Percentiles rank a stretch among this genome's conserved stretches.
Evolutionary conservation across 305 asterid genomes (phyloP).

Genomic region (Petunia hybrid): DNA sequence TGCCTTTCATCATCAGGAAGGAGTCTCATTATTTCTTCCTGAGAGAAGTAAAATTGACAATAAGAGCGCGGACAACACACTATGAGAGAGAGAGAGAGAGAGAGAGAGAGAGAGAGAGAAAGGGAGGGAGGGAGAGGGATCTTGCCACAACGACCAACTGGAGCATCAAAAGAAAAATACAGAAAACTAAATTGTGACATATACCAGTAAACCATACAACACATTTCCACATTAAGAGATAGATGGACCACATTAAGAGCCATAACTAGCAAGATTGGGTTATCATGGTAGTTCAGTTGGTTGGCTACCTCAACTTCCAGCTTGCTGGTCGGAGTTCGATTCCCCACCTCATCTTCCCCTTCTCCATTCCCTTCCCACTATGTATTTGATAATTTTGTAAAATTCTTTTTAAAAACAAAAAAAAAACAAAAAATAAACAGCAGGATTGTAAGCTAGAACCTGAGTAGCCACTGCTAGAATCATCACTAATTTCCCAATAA

Average conservation of each 20-base stretch:
- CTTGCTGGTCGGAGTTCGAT: no score
- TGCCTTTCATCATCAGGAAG: conserved; percentile 71
- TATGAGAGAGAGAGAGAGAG: not conserved
- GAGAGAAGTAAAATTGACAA: conserved; percentile 38
- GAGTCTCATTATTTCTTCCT: conserved; percentile 74
- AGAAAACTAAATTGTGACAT: not conserved
- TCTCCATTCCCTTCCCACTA: no score
- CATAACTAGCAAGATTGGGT: not conserved
- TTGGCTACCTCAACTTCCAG: no score
- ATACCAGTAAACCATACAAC: conserved; percentile 7
- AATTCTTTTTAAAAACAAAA: no score
- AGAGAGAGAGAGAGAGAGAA: not conserved
- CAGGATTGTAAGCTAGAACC: not conserved
- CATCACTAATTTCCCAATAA: conserved; percentile 19
- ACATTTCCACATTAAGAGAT: not conserved
- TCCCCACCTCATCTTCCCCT: no score
- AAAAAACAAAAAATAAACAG: no score
- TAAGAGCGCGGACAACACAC: not conserved
- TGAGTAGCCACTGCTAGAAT: conserved; percentile 13
- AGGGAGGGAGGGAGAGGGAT: not conserved
- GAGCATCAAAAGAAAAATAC: not conserved
- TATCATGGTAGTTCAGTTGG: no score
- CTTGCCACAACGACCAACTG: conserved; percentile 7
- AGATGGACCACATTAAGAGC: not conserved
- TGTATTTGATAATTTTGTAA: no score